Conservation (phyloP, 768 basidiomycete species). For the Rhodotorula graminis region DNA sequence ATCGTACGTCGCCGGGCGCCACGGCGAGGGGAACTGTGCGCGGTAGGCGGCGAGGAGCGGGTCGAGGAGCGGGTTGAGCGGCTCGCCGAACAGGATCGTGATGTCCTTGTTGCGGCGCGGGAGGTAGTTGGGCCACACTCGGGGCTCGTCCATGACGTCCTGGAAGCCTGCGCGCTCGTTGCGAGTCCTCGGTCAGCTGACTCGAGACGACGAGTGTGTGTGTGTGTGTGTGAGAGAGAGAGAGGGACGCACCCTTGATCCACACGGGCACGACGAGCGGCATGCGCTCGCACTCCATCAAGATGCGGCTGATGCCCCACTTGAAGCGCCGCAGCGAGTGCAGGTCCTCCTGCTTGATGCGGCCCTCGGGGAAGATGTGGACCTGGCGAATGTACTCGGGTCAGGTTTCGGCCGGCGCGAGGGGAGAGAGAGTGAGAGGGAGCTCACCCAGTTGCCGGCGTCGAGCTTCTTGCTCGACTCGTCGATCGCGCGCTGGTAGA, state of each 20-base stretch:
- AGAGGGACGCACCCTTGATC: slow-evolving; percentile 61
- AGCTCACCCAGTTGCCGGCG: slow-evolving; percentile 75
- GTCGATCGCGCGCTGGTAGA: slow-evolving; percentile 82
- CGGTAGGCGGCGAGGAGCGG: slow-evolving; percentile 44
- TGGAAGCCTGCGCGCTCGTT: slow-evolving; percentile 63
- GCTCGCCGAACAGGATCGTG: slow-evolving; percentile 73
- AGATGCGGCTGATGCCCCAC: slow-evolving; percentile 85
- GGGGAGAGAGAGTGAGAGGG: background rate
- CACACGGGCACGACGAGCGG: slow-evolving; percentile 89
- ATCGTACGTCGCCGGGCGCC: slow-evolving; percentile 40
- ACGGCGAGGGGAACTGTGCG: slow-evolving; percentile 9
- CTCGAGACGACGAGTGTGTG: background rate
- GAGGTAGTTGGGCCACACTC: slow-evolving; percentile 66
- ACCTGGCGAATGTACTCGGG: slow-evolving; percentile 53
- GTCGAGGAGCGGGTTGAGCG: slow-evolving; percentile 54
- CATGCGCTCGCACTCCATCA: slow-evolving; percentile 63
- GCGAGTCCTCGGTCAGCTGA: no score
- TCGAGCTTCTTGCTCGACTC: slow-evolving; percentile 74
- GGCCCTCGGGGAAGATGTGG: slow-evolving; percentile 86
- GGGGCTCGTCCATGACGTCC: slow-evolving; percentile 80
- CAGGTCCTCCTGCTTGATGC: slow-evolving; percentile 63
- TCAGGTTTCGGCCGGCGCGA: background rate
- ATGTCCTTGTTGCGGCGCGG: slow-evolving; percentile 61
- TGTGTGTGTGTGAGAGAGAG: background rate
- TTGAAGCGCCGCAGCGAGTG: slow-evolving; percentile 68